Evolutionary conservation across 257 asterid genomes (phyloP).

Genomic region (Plantago ovata): DNA sequence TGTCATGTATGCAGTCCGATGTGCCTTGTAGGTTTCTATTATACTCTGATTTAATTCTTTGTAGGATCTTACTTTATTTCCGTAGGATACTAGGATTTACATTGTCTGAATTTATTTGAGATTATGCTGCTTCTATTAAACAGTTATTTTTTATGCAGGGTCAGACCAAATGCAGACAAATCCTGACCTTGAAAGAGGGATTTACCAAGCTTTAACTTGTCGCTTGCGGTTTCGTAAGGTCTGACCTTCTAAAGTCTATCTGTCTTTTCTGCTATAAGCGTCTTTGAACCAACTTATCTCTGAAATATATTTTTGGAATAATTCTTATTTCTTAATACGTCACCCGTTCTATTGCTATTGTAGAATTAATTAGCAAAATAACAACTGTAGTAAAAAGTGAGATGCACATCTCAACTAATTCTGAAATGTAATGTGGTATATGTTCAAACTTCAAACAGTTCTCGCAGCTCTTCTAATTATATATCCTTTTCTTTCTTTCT

Average conservation of each 20-base stretch:
- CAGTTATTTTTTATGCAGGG: conserved; percentile 51
- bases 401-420: background rate
- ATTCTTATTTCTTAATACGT: background rate
- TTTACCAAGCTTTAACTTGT: conserved; percentile 78
- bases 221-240: conserved; percentile 99
- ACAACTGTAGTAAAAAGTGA: background rate
- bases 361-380: background rate
- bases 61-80: background rate
- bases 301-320: too few relatives aligned
- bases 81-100: background rate
- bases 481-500: too few relatives aligned
- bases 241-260: conserved; percentile 36
- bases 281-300: background rate
- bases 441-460: background rate
- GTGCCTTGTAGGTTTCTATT: background rate
- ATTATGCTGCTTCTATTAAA: conserved; percentile 6
- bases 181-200: conserved; percentile 83
- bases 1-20: background rate
- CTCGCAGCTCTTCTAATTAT: too few relatives aligned
- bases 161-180: conserved; percentile 76
- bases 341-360: too few relatives aligned
- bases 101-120: background rate
- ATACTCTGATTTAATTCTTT: too few relatives aligned
- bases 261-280: background rate
- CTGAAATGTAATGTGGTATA: background rate